Evolutionary conservation across 352 stramenopile species (phyloP), one percentile per base, ranked within the genome.

Genomic region (Globisporangium paddicum): DNA sequence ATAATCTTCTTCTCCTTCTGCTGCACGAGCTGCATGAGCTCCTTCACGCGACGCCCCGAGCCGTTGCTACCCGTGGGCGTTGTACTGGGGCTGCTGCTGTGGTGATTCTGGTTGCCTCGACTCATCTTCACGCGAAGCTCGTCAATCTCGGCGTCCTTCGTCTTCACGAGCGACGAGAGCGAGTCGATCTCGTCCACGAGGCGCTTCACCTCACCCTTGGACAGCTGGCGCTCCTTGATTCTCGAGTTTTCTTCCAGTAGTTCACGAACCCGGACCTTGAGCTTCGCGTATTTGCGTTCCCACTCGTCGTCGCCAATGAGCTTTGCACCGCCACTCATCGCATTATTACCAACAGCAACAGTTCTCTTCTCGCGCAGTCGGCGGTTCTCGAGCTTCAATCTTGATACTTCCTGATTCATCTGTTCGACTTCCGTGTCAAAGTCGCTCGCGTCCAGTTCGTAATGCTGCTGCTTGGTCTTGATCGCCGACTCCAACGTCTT

Each of bases 1-100:
- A 89, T 78, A 49, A 95, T 86, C 66, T 93, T 91, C 35, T 84
- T 64, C 45, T 95, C 82, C 47, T 88, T 90, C 35, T 80, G 69
- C 51, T 85, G 46, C 21, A 90, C 50, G 9, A 66, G 56, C 11
- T 58, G 28, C 30, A 87, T 76, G 41, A 89, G 58, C 32, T 88
- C 73, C 57, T 69, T 73, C 19, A 81, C 71, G n/a, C 75, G 72
- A 28, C 64, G 77, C 3, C n/a, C 23, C 28, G 75, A 82, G 45
- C 63, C 50, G 48, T 55, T 62, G 9, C 21, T 60, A 25, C 48
- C n/a, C 23, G 67, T 55, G 49, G 28, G 47, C 21, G 26, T 51
- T 38, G 21, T 54, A n/a, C 58, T 64, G 13, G 42, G 2, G 42
- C 7, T 63, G 14, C 38, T 61, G 47, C 42, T 65, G 21, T 13